Evolutionary conservation across 2,329 filamentous ascomycete species (phyloP).

Genomic region (Apiospora saccharicola): DNA sequence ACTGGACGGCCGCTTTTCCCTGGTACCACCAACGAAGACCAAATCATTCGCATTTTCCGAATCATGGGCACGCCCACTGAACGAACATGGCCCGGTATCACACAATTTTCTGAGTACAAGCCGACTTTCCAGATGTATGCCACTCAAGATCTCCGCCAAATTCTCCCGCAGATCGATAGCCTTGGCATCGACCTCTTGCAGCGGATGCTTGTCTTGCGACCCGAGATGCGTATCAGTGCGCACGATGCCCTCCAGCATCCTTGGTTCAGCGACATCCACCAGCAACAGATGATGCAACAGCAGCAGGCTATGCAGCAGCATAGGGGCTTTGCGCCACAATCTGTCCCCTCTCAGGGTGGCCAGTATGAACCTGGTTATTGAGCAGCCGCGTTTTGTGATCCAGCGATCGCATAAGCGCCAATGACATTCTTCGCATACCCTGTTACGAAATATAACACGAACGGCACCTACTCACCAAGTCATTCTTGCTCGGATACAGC

Average conservation of each 20-base stretch:
- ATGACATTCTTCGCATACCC: slow-evolving; percentile 1
- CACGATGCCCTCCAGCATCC: slow-evolving; percentile 86
- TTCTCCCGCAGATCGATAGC: slow-evolving; percentile 89
- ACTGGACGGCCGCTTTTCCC: slow-evolving; percentile 95
- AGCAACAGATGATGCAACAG: slow-evolving; percentile 54
- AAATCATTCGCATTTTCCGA: slow-evolving; percentile 95
- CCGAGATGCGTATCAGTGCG: slow-evolving; percentile 90
- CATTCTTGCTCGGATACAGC: background rate
- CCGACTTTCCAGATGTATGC: slow-evolving; percentile 92
- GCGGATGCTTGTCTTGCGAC: slow-evolving; percentile 90
- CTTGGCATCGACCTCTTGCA: slow-evolving; percentile 86
- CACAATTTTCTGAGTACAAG: slow-evolving; percentile 97
- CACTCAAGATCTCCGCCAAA: slow-evolving; percentile 86
- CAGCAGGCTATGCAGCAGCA: slow-evolving; percentile 41
- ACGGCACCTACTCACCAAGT: background rate
- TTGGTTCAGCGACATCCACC: slow-evolving; percentile 84
- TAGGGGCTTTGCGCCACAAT: slow-evolving; percentile 37
- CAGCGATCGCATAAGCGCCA: slow-evolving; percentile 4
- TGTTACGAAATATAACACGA: background rate
- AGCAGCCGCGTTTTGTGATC: slow-evolving; percentile 23
- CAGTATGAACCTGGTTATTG: slow-evolving; percentile 40
- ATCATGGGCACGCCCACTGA: slow-evolving; percentile 98
- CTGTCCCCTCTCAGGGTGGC: slow-evolving; percentile 38
- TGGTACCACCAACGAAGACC: slow-evolving; percentile 97
- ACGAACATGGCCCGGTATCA: slow-evolving; percentile 93